These are phyloP conservation scores for Psilocybe mexicana DNA, from an alignment of 1,284 basidiomycete genomes.

Conservation along the genomic window DNA sequence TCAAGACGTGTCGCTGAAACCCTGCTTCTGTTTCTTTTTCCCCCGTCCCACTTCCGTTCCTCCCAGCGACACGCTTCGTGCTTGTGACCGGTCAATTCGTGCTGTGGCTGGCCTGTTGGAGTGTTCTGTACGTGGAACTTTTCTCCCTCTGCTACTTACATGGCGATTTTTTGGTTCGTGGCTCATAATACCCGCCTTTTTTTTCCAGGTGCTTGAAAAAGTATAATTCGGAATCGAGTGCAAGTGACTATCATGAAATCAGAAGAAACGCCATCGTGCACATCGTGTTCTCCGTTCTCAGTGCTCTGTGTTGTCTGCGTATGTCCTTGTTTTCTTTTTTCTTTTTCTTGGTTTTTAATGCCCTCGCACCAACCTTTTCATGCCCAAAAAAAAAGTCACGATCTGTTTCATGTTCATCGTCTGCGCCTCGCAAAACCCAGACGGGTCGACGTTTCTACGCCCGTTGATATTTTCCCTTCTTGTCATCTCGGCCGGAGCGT, in stretches of 20 bases:
- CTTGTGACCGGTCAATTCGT: not conserved
- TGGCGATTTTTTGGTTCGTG: too few species aligned
- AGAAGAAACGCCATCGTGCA: not conserved
- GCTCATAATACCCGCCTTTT: not conserved
- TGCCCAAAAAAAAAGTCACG: not conserved
- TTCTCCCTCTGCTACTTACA: not conserved
- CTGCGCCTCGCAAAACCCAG: not conserved
- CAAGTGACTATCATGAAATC: not conserved
- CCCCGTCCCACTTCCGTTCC: too few species aligned
- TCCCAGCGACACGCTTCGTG: not conserved
- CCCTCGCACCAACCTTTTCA: too few species aligned
- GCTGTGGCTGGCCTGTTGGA: not conserved
- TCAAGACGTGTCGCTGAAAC: not conserved
- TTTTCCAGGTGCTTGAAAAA: not conserved
- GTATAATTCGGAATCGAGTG: not conserved
- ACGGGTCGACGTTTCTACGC: not conserved
- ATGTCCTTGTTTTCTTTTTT: not conserved
- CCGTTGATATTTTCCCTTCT: not conserved
- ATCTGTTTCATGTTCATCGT: slow-evolving; percentile 1
- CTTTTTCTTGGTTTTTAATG: not conserved
- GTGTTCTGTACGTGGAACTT: not conserved
- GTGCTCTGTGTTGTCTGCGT: not conserved
- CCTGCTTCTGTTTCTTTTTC: not conserved
- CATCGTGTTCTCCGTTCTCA: not conserved
- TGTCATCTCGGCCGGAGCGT: not conserved